Conservation (phyloP, 176 grass and related monocot species). For the Neostapfia colusana region DNA sequence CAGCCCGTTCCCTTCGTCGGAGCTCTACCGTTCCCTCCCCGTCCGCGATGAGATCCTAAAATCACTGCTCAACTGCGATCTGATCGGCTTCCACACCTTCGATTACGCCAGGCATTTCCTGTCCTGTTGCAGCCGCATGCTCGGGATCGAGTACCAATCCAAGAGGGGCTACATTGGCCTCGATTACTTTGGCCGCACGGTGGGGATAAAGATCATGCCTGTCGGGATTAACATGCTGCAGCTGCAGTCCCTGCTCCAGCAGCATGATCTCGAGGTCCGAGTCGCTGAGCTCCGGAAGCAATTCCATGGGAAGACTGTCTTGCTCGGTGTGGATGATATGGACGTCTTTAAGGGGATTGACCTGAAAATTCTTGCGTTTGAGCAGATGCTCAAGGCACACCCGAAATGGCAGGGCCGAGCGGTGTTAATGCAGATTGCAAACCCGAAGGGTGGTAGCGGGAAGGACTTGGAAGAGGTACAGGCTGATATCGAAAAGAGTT, state of each 20-base stretch:
- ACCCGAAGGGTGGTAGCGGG: slow-evolving; percentile 37
- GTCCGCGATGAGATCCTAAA: slow-evolving; percentile 58
- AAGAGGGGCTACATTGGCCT: slow-evolving; percentile 60
- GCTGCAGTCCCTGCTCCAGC: slow-evolving; percentile 46
- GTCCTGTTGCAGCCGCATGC: slow-evolving; percentile 61
- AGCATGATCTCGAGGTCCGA: slow-evolving; percentile 49
- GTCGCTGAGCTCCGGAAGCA: slow-evolving; percentile 49
- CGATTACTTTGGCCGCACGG: slow-evolving; percentile 55
- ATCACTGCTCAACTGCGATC: slow-evolving; percentile 59
- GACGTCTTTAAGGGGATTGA: slow-evolving; percentile 56
- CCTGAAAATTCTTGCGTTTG: slow-evolving; percentile 47
- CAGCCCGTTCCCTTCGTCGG: slow-evolving; percentile 56
- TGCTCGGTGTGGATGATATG: slow-evolving; percentile 56
- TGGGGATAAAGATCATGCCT: slow-evolving; percentile 62
- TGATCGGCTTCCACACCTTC: slow-evolving; percentile 54
- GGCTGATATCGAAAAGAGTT: slow-evolving; percentile 33
- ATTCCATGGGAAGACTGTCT: slow-evolving; percentile 51
- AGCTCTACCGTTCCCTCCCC: slow-evolving; percentile 55
- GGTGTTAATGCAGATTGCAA: slow-evolving; percentile 49
- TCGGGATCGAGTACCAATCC: slow-evolving; percentile 58
- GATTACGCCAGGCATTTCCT: slow-evolving; percentile 62
- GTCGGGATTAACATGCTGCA: slow-evolving; percentile 58
- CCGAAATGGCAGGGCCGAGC: slow-evolving; percentile 50
- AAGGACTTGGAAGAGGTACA: slow-evolving; percentile 40
- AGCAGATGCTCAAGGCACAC: slow-evolving; percentile 49